phyloP scores from a whole-genome alignment of 179 eudicot species.

The Spinacia oleracea region DNA sequence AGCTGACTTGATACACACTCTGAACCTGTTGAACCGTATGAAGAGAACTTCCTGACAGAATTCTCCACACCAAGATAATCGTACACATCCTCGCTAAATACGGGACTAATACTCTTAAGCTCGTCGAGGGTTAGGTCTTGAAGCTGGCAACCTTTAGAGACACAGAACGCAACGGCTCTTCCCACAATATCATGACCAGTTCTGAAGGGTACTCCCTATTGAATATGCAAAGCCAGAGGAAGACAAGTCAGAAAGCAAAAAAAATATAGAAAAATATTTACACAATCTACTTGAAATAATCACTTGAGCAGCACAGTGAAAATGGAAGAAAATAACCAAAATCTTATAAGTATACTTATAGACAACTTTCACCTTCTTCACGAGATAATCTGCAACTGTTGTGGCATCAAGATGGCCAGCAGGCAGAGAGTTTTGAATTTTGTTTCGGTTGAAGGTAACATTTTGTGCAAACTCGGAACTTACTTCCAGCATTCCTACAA shows the following conservation, averaged over 20 bases:
- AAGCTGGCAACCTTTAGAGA: slow-evolving; percentile 66
- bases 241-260: background rate
- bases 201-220: slow-evolving; percentile 92
- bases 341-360: background rate
- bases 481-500: slow-evolving; percentile 91
- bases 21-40: slow-evolving; percentile 95
- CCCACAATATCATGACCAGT: slow-evolving; percentile 97
- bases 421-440: slow-evolving; percentile 73
- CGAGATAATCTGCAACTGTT: slow-evolving; percentile 97
- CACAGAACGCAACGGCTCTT: slow-evolving; percentile 75
- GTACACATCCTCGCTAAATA: slow-evolving; percentile 71
- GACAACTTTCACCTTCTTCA: slow-evolving; percentile 62
- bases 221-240: background rate
- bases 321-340: background rate
- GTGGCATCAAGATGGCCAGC: slow-evolving; percentile 99
- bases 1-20: slow-evolving; percentile 80
- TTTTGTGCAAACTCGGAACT: slow-evolving; percentile 90
- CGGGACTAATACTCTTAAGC: slow-evolving; percentile 49
- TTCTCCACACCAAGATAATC: slow-evolving; percentile 89
- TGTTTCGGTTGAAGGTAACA: slow-evolving; percentile 67
- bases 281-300: background rate
- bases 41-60: slow-evolving; percentile 73
- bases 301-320: background rate
- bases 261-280: background rate
- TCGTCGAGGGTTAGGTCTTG: slow-evolving; percentile 71